phyloP scores from a whole-genome alignment of 805 yeast genomes.

The Wickerhamiella azymoides region DNA sequence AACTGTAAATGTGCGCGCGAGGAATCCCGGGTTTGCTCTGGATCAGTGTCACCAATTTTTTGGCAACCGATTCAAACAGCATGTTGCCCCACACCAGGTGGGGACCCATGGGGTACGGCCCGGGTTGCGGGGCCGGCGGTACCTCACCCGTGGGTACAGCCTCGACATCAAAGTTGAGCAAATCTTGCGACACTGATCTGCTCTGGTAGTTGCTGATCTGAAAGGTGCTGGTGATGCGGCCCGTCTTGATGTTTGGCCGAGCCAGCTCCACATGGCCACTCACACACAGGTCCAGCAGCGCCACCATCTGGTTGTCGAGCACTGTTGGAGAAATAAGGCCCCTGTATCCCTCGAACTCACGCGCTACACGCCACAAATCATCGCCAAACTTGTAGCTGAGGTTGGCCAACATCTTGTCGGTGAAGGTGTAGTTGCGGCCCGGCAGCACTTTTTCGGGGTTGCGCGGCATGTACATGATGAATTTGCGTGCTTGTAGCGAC shows the following conservation, averaged over 20 bases:
- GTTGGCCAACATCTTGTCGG: slow-evolving; percentile 38
- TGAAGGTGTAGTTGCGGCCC: slow-evolving; percentile 40
- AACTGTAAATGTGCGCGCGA: slow-evolving; percentile 38
- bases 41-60: neutral
- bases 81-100: slow-evolving; percentile 4
- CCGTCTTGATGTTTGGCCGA: slow-evolving; percentile 40
- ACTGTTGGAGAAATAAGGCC: slow-evolving; percentile 34
- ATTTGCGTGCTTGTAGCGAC: slow-evolving; percentile 33
- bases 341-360: slow-evolving; percentile 29
- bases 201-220: slow-evolving; percentile 70
- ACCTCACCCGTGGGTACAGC: neutral
- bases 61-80: slow-evolving; percentile 1
- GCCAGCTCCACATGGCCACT: slow-evolving; percentile 30
- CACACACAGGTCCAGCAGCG: slow-evolving; percentile 43
- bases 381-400: slow-evolving; percentile 25
- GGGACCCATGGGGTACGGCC: slow-evolving; percentile 11
- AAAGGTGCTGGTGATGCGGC: slow-evolving; percentile 41
- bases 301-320: slow-evolving; percentile 48
- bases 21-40: slow-evolving; percentile 10
- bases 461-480: slow-evolving; percentile 27
- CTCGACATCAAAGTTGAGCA: slow-evolving; percentile 46
- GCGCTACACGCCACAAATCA: slow-evolving; percentile 33
- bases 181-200: slow-evolving; percentile 54
- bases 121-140: slow-evolving; percentile 22
- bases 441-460: slow-evolving; percentile 23